Percentiles rank a stretch among this genome's conserved stretches.
phyloP scores from a whole-genome alignment of 805 yeast species.

The Blastobotrys muscicola region DNA sequence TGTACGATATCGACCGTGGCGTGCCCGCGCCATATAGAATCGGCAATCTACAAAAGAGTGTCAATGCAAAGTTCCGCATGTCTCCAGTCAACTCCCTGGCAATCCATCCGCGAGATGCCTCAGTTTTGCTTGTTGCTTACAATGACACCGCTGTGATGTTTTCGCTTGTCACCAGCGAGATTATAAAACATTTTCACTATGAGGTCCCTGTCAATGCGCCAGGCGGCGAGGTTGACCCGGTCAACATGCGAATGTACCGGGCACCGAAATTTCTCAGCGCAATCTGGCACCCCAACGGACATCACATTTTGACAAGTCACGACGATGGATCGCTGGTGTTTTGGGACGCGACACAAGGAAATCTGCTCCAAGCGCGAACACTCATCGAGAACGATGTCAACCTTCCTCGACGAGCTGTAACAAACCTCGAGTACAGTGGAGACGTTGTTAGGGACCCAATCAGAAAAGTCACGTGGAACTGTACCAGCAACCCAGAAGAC shows the following conservation, averaged over 20 bases:
- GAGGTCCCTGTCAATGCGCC: conserved; percentile 58
- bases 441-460: conserved; percentile 26
- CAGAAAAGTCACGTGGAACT: conserved; percentile 61
- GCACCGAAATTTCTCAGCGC: conserved; percentile 43
- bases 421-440: conserved; percentile 26
- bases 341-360: conserved; percentile 85
- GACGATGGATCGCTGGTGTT: conserved; percentile 78
- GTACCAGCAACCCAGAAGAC: conserved; percentile 68
- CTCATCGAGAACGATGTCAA: conserved; percentile 58
- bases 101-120: conserved; percentile 86
- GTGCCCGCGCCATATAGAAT: conserved; percentile 53
- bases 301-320: conserved; percentile 71
- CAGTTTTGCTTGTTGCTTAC: conserved; percentile 67
- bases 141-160: conserved; percentile 58
- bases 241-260: conserved; percentile 21
- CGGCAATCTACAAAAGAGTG: conserved; percentile 59
- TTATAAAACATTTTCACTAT: conserved; percentile 51
- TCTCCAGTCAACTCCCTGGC: conserved; percentile 60
- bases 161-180: conserved; percentile 49
- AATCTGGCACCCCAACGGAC: conserved; percentile 87
- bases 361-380: conserved; percentile 63
- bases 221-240: conserved; percentile 46
- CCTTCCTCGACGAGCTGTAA: conserved; percentile 30
- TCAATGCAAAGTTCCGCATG: conserved; percentile 46
- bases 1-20: conserved; percentile 78